Evolutionary conservation across 345 rosid genomes (phyloP), one percentile per base, ranked within the genome.

Genomic region (Erucastrum elatum): DNA sequence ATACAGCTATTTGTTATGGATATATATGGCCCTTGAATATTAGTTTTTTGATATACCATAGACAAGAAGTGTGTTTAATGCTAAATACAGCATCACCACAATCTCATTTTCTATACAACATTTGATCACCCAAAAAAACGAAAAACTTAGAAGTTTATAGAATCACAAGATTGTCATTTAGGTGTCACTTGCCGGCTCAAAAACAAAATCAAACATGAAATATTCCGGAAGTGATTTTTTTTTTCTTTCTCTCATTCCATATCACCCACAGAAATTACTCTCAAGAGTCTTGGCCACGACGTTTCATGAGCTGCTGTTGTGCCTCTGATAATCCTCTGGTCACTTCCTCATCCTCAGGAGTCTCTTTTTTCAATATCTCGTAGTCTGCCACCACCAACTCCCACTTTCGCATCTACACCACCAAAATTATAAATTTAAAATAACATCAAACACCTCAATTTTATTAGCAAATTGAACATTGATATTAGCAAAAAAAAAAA

Each of bases 331-430:
- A 85, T 0, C 84, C 89, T 69, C 75, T 79, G 6, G 10, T 64
- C 58, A 90, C 89, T 66, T 89, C 92, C 58, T 91, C 94, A 70
- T 91, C 88, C 1, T 87, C 98, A 0, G 92, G 92, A 13, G 84
- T 68, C 74, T 90, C 91, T 67, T 58, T 86, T 21, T 35, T 83
- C 86, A 93, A 77, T 9, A 85, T 75, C 79, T 90, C 94, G 8
- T 89, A 95, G 77, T 95, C 99, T 68, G 84, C 86, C 15, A 86
- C 66, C 1, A 89, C 85, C 17, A 89, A 76, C 68, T 91, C 94
- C 97, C 90, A 93, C 61, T 85, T 88, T 35, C 82, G 83, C 66
- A 93, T 75, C 98, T 94, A 78, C 73, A 76, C 37, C 66, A 59
- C 35, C 33, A 31, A 66, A 5, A 46, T 21, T 21, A 21, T 6